Evolutionary conservation across 2,329 filamentous ascomycete species (phyloP).

Genomic region (Epichloe gansuensis): DNA sequence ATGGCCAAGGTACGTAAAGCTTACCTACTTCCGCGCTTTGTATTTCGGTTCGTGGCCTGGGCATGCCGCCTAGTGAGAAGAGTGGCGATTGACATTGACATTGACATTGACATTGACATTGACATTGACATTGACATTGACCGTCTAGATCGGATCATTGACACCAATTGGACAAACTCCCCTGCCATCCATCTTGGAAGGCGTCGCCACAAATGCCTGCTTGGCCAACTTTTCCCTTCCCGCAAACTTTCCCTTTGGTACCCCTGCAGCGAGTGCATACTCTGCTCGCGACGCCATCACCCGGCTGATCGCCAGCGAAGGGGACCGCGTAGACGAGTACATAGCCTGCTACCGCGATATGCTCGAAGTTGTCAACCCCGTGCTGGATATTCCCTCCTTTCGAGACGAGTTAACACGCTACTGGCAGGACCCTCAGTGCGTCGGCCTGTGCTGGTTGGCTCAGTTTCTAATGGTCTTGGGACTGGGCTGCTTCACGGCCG

Average conservation of each 20-base stretch:
- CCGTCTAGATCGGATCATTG: conserved; percentile 15
- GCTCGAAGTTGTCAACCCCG: conserved; percentile 22
- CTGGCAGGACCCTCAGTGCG: conserved; percentile 17
- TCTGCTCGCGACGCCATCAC: conserved; percentile 18
- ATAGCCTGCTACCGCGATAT: conserved; percentile 18
- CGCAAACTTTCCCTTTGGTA: conserved; percentile 26
- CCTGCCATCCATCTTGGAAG: conserved; percentile 17
- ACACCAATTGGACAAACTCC: conserved; percentile 13
- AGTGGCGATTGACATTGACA: background rate
- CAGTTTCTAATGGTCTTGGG: conserved; percentile 24
- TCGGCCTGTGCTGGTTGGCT: conserved; percentile 20
- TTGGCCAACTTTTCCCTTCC: conserved; percentile 23
- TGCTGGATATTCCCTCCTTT: conserved; percentile 20
- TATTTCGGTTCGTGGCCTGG: no score
- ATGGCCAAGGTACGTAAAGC: conserved; percentile 21
- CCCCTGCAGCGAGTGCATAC: conserved; percentile 21
- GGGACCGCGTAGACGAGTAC: conserved; percentile 14
- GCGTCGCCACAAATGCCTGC: conserved; percentile 22
- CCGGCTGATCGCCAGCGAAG: conserved; percentile 18
- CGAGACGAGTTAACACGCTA: conserved; percentile 18
- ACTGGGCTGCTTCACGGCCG: conserved; percentile 19
- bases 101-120: background rate
- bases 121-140: background rate
- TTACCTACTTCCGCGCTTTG: no score
- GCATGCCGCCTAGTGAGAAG: background rate